Conservation (phyloP, 495 filamentous ascomycete species). For the Neurospora intermedia region DNA sequence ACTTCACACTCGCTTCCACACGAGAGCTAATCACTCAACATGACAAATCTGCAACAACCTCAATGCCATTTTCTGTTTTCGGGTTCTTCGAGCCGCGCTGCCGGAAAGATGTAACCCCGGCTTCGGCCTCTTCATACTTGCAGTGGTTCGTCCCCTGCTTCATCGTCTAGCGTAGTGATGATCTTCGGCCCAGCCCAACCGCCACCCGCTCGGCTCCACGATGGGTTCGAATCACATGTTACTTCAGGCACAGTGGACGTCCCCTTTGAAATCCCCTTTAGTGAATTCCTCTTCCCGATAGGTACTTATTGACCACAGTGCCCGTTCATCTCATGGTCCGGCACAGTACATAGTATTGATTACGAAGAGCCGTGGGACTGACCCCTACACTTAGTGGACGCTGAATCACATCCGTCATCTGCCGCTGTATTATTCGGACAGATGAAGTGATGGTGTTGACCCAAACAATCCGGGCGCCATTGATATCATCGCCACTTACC, state of each 20-base stretch:
- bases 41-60: neutral
- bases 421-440: neutral
- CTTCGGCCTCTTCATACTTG: neutral
- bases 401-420: neutral
- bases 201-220: no score
- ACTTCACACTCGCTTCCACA: neutral
- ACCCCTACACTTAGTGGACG: neutral
- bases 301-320: no score
- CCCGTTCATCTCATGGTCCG: neutral
- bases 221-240: no score
- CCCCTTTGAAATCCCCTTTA: no score
- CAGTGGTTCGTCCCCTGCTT: neutral
- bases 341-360: neutral
- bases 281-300: no score
- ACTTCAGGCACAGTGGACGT: no score
- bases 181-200: no score
- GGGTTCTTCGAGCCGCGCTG: no score
- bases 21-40: neutral
- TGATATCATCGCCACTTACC: neutral
- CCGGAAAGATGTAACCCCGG: neutral
- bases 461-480: neutral
- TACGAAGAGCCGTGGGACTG: neutral
- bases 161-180: no score
- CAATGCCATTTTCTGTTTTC: no score
- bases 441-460: neutral